Evolutionary conservation across 2,329 filamentous ascomycete species (phyloP), one percentile per base, ranked within the genome.

Genomic region (Rutstroemia sydowiana): DNA sequence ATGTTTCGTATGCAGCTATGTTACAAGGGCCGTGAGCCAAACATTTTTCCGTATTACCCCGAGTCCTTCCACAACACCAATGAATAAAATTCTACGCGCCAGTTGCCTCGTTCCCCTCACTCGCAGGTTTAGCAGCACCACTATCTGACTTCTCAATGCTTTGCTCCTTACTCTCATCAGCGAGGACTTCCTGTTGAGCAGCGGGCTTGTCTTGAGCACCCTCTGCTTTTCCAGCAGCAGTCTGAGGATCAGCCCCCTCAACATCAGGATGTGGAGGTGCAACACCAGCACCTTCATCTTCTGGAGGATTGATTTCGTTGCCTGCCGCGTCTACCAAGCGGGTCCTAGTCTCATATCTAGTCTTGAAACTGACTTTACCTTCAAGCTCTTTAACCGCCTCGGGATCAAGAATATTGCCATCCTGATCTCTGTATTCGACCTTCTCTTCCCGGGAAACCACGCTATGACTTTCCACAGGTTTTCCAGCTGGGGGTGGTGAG

Each of bases 361-460:
- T 97, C 73, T 95, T 84, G 73, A 98, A 96, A 63, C 89, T 88
- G 54, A 97, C 91, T 70, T 95, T 95, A 63, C 92, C 93, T 68
- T 92, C 81, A 30, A 98, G 80, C 18, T 79, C 81, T 63, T 86
- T 81, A 54, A 98, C 90, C 67, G 95, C 81, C 64, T 90, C 87
- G 50, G 86, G 82, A 64, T 92, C 75, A 30, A 98, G 79, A 30
- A 97, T 69, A 65, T 96, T 96, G 59, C 93, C 93, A 61, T 95
- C 77, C 69, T 96, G 88, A 68, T 97, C 93, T 49, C 93, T 87
- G 72, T 95, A 98, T 71, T 97, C 93, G 43, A 97, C 75, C 60
- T 84, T 85, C 71, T 96, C 87, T 70, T 95, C 87, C 50, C 82
- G 60, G 14, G 64, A 66, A 32, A 68, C 23, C 7, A 68, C 50